Evolutionary conservation across 1,284 basidiomycete species (phyloP), one percentile per base, ranked within the genome.

Genomic region (Uromyces viciae-fabae): DNA sequence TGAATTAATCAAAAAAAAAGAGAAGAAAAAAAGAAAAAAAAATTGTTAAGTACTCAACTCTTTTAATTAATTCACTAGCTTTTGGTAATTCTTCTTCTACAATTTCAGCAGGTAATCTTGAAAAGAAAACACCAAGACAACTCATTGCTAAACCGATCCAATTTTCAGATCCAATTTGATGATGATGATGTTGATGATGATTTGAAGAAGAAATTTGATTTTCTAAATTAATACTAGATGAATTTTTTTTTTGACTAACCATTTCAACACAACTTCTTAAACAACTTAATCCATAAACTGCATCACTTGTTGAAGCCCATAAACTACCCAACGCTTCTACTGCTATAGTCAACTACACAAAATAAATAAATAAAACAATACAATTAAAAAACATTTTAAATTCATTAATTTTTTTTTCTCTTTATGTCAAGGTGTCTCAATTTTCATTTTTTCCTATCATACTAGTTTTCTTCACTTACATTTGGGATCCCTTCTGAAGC

Each of bases 31-130:
- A 38, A 36, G 5, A 52, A 15, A 33, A 0, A 66, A 49, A 33
- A 19, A 19, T 22, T 15, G 43, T 49, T 28, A 49, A 71, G 19
- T 22, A 80, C 77, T 80, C 69, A 80, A 83, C 83, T 73, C 75
- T 31, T 43, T 78, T 75, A 43, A 83, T 75, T n/a, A 83, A 56
- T 25, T 69, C 81, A 43, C 75, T 71, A 19, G 72, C 60, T 43
- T 75, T 77, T 17, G 77, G 78, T 9, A 83, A 36, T 43, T 83
- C 83, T 46, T 83, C 83, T 75, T 83, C 83, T 19, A 83, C 73
- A 14, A 83, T 82, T 71, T 83, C 81, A 28, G 58, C 43, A 17
- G 79, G 79, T n/a, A 81, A 72, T 52, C 79, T 74, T 62, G 71
- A 43, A 72, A 81, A 75, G 38, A 73, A 75, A 42, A 43, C 72